Evolutionary conservation across 805 yeast genomes (phyloP), one percentile per base, ranked within the genome.

Genomic region (Hanseniaspora opuntiae): DNA sequence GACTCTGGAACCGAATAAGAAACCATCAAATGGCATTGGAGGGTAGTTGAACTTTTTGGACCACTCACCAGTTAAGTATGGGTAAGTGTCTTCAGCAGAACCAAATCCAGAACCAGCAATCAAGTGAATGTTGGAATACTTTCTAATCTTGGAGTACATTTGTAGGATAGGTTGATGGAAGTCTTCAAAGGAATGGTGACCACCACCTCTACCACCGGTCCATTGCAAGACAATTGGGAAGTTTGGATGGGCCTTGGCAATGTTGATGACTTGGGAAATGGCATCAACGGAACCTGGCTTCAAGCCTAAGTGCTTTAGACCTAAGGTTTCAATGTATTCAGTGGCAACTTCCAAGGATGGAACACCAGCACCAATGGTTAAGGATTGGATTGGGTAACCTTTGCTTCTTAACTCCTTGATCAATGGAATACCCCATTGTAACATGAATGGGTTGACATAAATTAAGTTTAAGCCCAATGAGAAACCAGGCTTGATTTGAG

Each of bases 191-290:
- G 97, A 90, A 71, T 93, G 99, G 70, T 93, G 99, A 66, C 99
- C 99, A 78, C 99, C 99, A 74, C 97, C 99, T 78, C 99, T 89
- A 71, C 99, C 99, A 78, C 97, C 98, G 56, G 99, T 93, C 99
- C 99, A 93, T 75, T 93, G 98, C 62, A 93, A 73, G 54, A 93
- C 90, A 64, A 93, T 87, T 59, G 98, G 99, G 89, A 93, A 93
- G 58, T 69, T 73, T 60, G 98, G 98, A 72, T 89, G 95, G 48
- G 95, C 89, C 66, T 85, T 86, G 53, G 99, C 98, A 65, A 93
- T 93, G 57, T 83, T 72, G 62, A 93, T 81, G 60, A 81, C 86
- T 68, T 85, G 90, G 59, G 81, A 75, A 64, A 93, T 87, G 44
- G 97, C 84, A 61, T 93, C 98, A 54, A 88, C 77, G 25, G 97